Base-by-base conservation (phyloP, 2,329 filamentous ascomycete species). In the Chrysoporthe cubensis region DNA sequence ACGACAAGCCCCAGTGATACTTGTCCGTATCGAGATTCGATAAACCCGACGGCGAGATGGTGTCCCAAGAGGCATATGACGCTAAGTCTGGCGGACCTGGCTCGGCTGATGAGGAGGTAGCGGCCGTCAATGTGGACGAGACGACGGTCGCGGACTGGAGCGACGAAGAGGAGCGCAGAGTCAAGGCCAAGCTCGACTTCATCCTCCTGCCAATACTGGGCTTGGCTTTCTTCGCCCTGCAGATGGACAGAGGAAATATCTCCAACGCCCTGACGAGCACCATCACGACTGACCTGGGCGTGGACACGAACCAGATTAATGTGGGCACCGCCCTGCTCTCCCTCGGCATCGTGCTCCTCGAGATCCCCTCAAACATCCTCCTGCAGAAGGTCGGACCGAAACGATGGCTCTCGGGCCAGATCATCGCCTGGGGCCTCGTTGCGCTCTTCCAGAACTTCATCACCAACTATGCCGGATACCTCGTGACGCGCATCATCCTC, bases 291-390 rank as follows among this genome's bases (percentile, higher is more conserved):
- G 84, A 87, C 71, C 78, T 87, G 26, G 75, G 78, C 18, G 80
- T 87, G 69, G 80, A 79, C 2, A 83, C 84, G 5, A 81, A 85
- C 67, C 80, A 86, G 69, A 81, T 85, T 74, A 86, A 86, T 60
- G 75, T 85, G 14, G 83, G 84, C 0, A 80, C 83, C 16, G 82
- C 83, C 63, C 76, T 87, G 67, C 76, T 86, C 1, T 85, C 82
- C 0, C 77, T 83, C 1, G 82, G 82, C 3, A 84, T 84, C 48
- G 81, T 84, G 3, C 72, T 84, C 4, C 74, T 78, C 14, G 79
- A 84, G 71, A 82, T 84, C 26, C 82, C 83, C 0, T 83, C 81
- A 42, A 85, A 85, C 68, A 77, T 85, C 13, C 75, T 75, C 1
- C 67, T 76, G 2, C 74, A 75, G 59, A 52, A 69, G 32, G 46